These are phyloP conservation scores for Gossypium schwendimanii DNA, from an alignment of 441 rosid genomes.

Conservation along the genomic window DNA sequence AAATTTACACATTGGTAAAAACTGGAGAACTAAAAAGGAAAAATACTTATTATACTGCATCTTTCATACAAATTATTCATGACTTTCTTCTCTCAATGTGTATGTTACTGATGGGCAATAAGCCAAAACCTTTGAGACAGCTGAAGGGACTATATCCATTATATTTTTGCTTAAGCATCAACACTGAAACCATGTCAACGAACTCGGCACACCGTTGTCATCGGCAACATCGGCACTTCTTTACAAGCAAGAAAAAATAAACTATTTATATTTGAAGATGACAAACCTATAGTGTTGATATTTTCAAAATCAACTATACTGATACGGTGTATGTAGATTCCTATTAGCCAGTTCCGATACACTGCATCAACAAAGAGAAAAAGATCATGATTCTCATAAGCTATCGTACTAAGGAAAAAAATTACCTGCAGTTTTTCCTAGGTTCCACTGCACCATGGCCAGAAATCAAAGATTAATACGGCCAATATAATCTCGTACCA, in stretches of 20 bases:
- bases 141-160: slow-evolving; percentile 7
- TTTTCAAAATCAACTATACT: slow-evolving; percentile 27
- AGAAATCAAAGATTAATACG: slow-evolving; percentile 34
- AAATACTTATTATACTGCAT: slow-evolving; percentile 10
- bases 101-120: slow-evolving; percentile 35
- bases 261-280: slow-evolving; percentile 15
- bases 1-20: slow-evolving; percentile 21
- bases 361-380: slow-evolving; percentile 23
- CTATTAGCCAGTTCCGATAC: slow-evolving; percentile 31
- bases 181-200: slow-evolving; percentile 26
- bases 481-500: slow-evolving; percentile 19
- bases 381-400: background rate
- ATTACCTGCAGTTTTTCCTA: slow-evolving; percentile 41
- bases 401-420: background rate
- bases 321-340: slow-evolving; percentile 30
- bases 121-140: slow-evolving; percentile 25
- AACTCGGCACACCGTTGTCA: slow-evolving; percentile 23
- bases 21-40: slow-evolving; percentile 7
- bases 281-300: slow-evolving; percentile 27
- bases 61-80: slow-evolving; percentile 37
- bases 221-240: slow-evolving; percentile 35
- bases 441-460: slow-evolving; percentile 20
- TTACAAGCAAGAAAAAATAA: slow-evolving; percentile 25
- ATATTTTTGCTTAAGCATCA: slow-evolving; percentile 14
- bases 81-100: slow-evolving; percentile 22